Evolutionary conservation across 192 early-diverging fungal genomes (phyloP).

Genomic region (Linnemannia hyalina): DNA sequence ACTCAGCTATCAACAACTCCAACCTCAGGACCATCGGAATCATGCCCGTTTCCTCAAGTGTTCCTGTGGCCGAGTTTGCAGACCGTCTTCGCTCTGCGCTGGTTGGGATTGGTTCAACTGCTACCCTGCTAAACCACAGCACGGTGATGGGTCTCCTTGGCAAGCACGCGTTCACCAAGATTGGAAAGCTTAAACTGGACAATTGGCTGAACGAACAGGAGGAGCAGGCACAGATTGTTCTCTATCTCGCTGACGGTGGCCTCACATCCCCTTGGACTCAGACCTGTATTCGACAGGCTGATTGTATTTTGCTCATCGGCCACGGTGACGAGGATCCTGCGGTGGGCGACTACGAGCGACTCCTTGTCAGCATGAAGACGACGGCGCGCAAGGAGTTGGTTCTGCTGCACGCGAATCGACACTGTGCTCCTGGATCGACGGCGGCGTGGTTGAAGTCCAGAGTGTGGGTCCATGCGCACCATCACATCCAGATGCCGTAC

Average conservation of each 20-base stretch:
- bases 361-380: constrained; percentile 94
- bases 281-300: constrained; percentile 95
- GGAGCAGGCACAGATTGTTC: constrained; percentile 85
- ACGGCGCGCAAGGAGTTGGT: constrained; percentile 98
- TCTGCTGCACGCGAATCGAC: constrained; percentile 84
- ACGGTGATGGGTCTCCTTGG: constrained; percentile 87
- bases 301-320: constrained; percentile 96
- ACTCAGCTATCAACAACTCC: constrained; percentile 84
- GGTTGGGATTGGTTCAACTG: constrained; percentile 73
- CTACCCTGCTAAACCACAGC: constrained; percentile 84
- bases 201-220: constrained; percentile 97
- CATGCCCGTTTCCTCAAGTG: constrained; percentile 84
- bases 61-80: constrained; percentile 93
- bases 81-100: constrained; percentile 83
- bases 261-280: constrained; percentile 93
- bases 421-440: constrained; percentile 85
- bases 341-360: constrained; percentile 93
- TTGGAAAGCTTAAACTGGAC: constrained; percentile 93
- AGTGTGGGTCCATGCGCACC: constrained; percentile 96
- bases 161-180: constrained; percentile 89
- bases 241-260: constrained; percentile 97
- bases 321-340: constrained; percentile 90
- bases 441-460: constrained; percentile 88
- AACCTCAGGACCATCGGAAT: constrained; percentile 97
- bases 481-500: constrained; percentile 91